Evolutionary conservation across 306 rosid species (phyloP), one percentile per base, ranked within the genome.

Genomic region (Dryas alaskensis): DNA sequence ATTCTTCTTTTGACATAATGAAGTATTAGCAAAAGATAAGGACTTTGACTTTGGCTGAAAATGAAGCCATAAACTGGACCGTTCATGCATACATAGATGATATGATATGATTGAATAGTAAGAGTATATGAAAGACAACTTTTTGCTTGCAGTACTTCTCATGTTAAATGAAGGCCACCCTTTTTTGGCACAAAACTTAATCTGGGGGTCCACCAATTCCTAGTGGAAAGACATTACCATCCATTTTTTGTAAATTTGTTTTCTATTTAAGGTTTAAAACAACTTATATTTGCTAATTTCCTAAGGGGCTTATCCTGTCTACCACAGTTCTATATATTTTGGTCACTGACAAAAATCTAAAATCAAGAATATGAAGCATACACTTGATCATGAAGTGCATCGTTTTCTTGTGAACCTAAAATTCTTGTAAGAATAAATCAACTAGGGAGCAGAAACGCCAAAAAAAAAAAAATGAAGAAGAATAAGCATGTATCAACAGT

Each of bases 361-460:
- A 31, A 31, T 31, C 37, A 31, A 31, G 49, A 49, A 69, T 70
- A 53, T 46, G 71, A 61, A 63, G 62, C 69, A 58, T 58, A 65
- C 58, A 73, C 72, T 61, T 48, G 67, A n/a, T 43, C 42, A 54
- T 3, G 17, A 16, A 72, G 31, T 8, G 61, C 4, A 72, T 12
- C 50, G 31, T 64, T 39, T 17, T 71, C 73, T 62, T 57, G 89
- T 79, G 89, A 89, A 79, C 89, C 84, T 74, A 84, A 66, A 68
- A 31, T n/a, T 52, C n/a, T 72, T 31, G 37, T 31, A 31, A 31
- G 2, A 31, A 31, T 31, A 31, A 31, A 31, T 31, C 37, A 31
- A 31, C 37, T 31, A 31, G 37, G 37, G 37, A 31, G 81, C 44
- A 63, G 37, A 74, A 61, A 31, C 69, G 73, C 76, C 77, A 67